phyloP scores from a whole-genome alignment of 2,329 filamentous ascomycete species.

The Claviceps sp. region DNA sequence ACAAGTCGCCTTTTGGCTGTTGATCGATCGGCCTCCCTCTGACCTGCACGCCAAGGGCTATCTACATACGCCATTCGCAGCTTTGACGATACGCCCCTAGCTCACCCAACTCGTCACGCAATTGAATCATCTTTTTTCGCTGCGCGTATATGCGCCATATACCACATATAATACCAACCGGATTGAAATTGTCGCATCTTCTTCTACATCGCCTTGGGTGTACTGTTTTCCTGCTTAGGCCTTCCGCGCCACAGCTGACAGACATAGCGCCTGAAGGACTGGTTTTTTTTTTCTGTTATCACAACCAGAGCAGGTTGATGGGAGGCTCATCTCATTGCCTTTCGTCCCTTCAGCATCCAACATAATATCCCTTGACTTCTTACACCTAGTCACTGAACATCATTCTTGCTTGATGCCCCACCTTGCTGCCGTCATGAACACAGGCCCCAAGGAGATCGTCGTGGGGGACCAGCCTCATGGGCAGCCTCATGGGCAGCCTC shows the following conservation, averaged over 20 bases:
- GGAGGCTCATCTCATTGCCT: not conserved
- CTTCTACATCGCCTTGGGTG: not conserved
- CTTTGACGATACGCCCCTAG: constrained; percentile 3
- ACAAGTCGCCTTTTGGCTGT: not conserved
- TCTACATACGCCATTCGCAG: constrained; percentile 2
- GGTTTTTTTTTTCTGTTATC: too few relatives aligned
- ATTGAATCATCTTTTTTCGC: not conserved
- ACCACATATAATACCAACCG: not conserved
- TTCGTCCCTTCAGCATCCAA: not conserved
- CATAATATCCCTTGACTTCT: not conserved
- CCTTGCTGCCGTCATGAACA: constrained; percentile 17
- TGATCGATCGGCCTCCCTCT: not conserved
- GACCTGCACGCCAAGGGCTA: not conserved
- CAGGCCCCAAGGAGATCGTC: constrained; percentile 32
- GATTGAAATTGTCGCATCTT: not conserved
- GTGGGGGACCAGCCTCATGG: constrained; percentile 24
- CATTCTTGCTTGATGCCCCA: not conserved
- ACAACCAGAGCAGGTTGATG: not conserved
- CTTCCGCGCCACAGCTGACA: not conserved
- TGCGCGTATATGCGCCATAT: not conserved
- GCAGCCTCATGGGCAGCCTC: constrained; percentile 16
- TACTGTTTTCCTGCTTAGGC: not conserved
- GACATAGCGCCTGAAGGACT: not conserved
- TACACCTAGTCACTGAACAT: not conserved
- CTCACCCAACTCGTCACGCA: not conserved